These are phyloP conservation scores for Trichoderma harzianum DNA, from an alignment of 2,329 filamentous ascomycete genomes.

Conservation along the genomic window DNA sequence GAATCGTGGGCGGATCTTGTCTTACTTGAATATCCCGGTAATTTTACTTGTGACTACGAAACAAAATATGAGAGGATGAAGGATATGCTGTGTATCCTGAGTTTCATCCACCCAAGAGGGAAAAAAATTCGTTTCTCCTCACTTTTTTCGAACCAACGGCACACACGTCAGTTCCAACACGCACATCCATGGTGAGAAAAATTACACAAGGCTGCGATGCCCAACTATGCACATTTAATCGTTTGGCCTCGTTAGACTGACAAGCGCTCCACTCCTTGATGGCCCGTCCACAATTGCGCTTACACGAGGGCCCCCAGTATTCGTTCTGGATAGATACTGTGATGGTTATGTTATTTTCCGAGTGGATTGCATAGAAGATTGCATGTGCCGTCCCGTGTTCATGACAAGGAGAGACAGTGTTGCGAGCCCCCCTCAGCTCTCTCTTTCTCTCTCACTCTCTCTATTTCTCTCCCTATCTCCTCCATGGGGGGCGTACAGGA, in stretches of 20 bases:
- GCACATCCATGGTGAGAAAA: neutral
- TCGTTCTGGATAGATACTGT: neutral
- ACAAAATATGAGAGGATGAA: neutral
- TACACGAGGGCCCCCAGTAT: constrained; percentile 16
- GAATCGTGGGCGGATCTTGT: constrained; percentile 16
- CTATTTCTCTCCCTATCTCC: neutral
- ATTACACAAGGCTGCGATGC: constrained; percentile 14
- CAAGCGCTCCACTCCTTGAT: constrained; percentile 10
- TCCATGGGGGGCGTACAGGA: neutral
- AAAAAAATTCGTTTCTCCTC: neutral
- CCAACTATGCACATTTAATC: constrained; percentile 12
- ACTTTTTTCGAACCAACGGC: neutral
- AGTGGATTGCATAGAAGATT: constrained; percentile 2
- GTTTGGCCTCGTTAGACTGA: constrained; percentile 10
- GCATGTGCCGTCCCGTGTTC: neutral
- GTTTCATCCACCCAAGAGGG: neutral
- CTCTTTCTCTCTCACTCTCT: neutral
- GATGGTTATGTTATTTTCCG: neutral
- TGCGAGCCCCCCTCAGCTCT: neutral
- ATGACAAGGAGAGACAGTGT: neutral
- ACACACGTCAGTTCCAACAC: constrained; percentile 5
- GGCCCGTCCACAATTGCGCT: constrained; percentile 14
- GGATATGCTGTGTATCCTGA: constrained; percentile 10
- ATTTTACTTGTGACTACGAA: neutral
- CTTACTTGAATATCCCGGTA: constrained; percentile 11